Evolutionary conservation across 2,329 filamentous ascomycete species (phyloP), one percentile per base, ranked within the genome.

Genomic region (Pseudopithomyces chartarum): DNA sequence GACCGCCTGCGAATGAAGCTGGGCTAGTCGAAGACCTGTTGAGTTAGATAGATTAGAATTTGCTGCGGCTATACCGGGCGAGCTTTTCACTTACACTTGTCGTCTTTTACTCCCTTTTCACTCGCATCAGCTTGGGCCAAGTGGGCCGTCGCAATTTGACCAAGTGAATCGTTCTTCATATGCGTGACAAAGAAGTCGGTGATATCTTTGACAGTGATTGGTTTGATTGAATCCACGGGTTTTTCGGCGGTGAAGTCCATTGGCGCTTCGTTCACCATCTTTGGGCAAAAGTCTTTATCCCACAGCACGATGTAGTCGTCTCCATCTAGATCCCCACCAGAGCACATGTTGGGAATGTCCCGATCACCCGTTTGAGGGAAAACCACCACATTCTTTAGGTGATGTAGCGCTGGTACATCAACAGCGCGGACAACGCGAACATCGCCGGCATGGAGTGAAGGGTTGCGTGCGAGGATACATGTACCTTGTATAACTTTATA

Each of bases 271-370:
- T 95, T 91, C 85, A 90, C 91, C 49, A 84, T 78, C 1, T 75
- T 62, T 6, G 73, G 71, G 23, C 96, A 80, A 6, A 99, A 79
- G 13, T 85, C 83, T 20, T 82, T 73, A 63, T 99, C 93, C 94
- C 95, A 99, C 44, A 97, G 89, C 5, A 98, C 87, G 54, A 98
- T 88, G 71, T 92, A 99, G 70, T 99, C 95, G 67, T 99, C 95
- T 0, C 95, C 95, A 69, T 99, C 95, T 0, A 99, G 83, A 69
- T 99, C 95, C 0, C 95, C 95, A 1, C 95, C 95, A 3, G 95
- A 97, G 61, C 95, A 92, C 94, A 98, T 98, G 67, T 90, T 92
- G 0, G 93, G 87, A 20, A 99, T 79, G 60, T 96, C 92, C 15
- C 90, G 83, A 68, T 97, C 92, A 0, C 94, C 94, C 0, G 81